These are phyloP conservation scores for Apiospora phragmitis DNA, from an alignment of 2,329 filamentous ascomycete genomes.

Conservation along the genomic window DNA sequence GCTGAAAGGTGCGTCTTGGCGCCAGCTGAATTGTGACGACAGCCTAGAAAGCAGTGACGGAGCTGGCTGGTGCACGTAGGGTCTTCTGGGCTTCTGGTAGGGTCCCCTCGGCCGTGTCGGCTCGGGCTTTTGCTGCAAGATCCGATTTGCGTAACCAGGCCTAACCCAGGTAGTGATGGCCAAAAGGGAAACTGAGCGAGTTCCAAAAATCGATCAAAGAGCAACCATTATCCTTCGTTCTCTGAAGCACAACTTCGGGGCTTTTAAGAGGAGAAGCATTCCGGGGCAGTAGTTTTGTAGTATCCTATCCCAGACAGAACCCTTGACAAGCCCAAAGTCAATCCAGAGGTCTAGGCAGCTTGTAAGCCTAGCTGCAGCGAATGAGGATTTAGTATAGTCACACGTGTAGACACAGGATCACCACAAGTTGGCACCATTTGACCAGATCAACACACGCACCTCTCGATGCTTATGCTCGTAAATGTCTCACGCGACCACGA, in stretches of 20 bases:
- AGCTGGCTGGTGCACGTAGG: neutral
- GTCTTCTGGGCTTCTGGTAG: neutral
- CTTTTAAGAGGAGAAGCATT: neutral
- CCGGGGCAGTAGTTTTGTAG: neutral
- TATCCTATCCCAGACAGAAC: neutral
- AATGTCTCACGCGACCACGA: slow-evolving; percentile 4
- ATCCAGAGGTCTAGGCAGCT: neutral
- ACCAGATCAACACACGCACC: neutral
- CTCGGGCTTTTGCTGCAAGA: neutral
- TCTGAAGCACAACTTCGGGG: neutral
- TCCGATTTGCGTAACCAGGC: slow-evolving; percentile 5
- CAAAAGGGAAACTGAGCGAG: neutral
- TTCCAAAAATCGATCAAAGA: neutral
- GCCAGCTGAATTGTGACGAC: neutral
- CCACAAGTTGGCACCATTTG: neutral
- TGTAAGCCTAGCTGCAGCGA: slow-evolving; percentile 8
- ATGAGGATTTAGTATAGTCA: slow-evolving; percentile 12
- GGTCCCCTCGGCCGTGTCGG: slow-evolving; percentile 2
- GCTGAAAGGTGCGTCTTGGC: neutral
- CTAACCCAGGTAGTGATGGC: slow-evolving; percentile 1
- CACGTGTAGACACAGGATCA: slow-evolving; percentile 10
- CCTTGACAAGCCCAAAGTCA: neutral
- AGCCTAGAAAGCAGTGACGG: neutral
- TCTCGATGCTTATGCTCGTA: neutral
- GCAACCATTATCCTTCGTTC: neutral